phyloP scores from a whole-genome alignment of 2,329 filamentous ascomycete species.

The Cladosporium sp. region DNA sequence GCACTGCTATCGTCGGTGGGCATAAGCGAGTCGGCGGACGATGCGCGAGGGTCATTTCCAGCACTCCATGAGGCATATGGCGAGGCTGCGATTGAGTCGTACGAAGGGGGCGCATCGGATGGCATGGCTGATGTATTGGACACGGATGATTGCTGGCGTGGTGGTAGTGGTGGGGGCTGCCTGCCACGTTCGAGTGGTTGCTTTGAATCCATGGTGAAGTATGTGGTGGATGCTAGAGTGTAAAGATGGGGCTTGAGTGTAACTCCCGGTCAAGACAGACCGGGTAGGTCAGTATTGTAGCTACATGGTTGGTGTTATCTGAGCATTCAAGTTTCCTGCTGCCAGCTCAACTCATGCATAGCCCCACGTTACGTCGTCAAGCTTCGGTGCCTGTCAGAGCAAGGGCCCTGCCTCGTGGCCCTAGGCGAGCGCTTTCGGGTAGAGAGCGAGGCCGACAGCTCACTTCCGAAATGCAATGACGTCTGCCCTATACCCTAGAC shows the following conservation, averaged over 20 bases:
- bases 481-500: too few relatives aligned
- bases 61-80: constrained; percentile 7
- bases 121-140: neutral
- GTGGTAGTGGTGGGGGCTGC: constrained; percentile 11
- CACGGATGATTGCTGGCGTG: constrained; percentile 2
- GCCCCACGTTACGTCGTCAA: neutral
- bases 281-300: neutral
- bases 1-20: constrained; percentile 32
- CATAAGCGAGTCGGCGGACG: constrained; percentile 43
- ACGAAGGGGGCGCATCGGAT: constrained; percentile 10
- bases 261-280: neutral
- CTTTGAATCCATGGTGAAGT: constrained; percentile 9
- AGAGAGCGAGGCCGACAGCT: too few relatives aligned
- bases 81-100: constrained; percentile 6
- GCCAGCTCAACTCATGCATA: constrained; percentile 3
- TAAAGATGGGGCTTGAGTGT: neutral
- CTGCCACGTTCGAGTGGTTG: neutral
- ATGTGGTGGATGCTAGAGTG: neutral
- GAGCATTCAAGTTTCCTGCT: neutral
- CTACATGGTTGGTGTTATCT: constrained; percentile 2
- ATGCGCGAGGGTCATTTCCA: constrained; percentile 39
- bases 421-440: too few relatives aligned
- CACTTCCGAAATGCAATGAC: too few relatives aligned
- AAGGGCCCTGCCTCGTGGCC: too few relatives aligned
- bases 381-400: neutral